Evolutionary conservation across 495 filamentous ascomycete genomes (phyloP), one percentile per base, ranked within the genome.

Genomic region (Tetracladium marchalianum): DNA sequence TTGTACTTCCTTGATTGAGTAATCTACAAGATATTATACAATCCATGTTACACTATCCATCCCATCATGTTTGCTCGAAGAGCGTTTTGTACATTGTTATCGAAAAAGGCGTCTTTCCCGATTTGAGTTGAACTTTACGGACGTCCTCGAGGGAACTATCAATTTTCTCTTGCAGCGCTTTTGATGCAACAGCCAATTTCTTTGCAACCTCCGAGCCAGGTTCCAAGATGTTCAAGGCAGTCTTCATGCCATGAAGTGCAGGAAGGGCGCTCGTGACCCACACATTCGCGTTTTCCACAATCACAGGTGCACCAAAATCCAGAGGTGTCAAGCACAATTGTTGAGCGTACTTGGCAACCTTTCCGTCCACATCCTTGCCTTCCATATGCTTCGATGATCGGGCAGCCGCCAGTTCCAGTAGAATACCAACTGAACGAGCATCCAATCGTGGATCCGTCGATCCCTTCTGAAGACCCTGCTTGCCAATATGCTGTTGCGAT

Each of bases 1-100:
- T 94, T 52, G 92, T 97, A 41, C 53, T 60, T 18, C 56, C 56
- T 31, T 59, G 35, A 50, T 27, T 27, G 22, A 22, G 11, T 47
- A 47, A 31, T 41, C 10, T 49, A 50, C 40, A 49, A 43, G 44
- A 38, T 35, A 41, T 48, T 48, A 47, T 43, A 50, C 39, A 44
- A 32, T 18, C 36, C 16, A 24, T 35, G 7, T 6, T 22, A 4
- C 31, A 35, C 35, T 24, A 13, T 39, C 12, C 18, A 27, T 33
- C 16, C 32, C 7, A 27, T 27, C 22, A 27, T 27, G 22, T 3
- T 27, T 27, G 3, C 22, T 27, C 22, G 7, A 27, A 27, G 3
- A 27, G 22, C 3, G 22, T 27, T 27, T 27, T 27, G 22, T 27
- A 27, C 22, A 27, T 27, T 27, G 22, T 27, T 27, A 27, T 27